Percentiles rank a stretch among this genome's conserved stretches.
Evolutionary conservation across 768 basidiomycete genomes (phyloP).

Genomic region (Mycena latifolia): DNA sequence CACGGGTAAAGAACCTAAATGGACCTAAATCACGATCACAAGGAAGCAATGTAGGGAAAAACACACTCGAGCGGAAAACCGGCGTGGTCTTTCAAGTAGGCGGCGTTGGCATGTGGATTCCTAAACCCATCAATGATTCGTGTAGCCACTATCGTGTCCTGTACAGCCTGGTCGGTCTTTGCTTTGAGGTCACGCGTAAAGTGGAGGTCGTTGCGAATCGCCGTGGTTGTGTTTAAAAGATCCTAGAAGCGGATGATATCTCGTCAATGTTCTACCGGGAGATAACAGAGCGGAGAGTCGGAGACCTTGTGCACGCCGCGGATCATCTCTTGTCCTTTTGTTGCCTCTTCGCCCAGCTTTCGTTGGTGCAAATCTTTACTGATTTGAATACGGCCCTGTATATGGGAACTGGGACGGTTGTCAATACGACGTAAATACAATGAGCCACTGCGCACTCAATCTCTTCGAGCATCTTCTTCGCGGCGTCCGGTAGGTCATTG

Average conservation of each 20-base stretch:
- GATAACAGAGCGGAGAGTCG: constrained; percentile 37
- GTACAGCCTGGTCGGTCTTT: constrained; percentile 82
- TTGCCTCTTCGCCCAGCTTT: constrained; percentile 80
- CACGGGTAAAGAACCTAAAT: constrained; percentile 76
- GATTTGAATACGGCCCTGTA: constrained; percentile 85
- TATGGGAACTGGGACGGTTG: constrained; percentile 63
- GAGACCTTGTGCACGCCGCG: constrained; percentile 74
- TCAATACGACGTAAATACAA: constrained; percentile 7
- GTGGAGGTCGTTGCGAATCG: constrained; percentile 74
- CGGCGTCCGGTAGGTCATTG: constrained; percentile 82
- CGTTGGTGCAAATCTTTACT: constrained; percentile 83
- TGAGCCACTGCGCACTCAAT: constrained; percentile 69
- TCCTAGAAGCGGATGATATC: constrained; percentile 58
- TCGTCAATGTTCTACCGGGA: constrained; percentile 5
- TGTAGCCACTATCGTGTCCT: constrained; percentile 84
- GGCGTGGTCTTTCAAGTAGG: constrained; percentile 82
- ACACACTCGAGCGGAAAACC: constrained; percentile 86
- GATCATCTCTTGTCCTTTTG: constrained; percentile 79
- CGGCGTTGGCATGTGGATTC: constrained; percentile 78
- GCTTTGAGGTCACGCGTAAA: constrained; percentile 77
- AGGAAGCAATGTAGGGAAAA: neutral
- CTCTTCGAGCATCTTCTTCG: constrained; percentile 72
- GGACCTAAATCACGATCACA: neutral
- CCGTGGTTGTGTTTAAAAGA: constrained; percentile 69
- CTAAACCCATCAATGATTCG: constrained; percentile 84